phyloP scores from a whole-genome alignment of 2,329 filamentous ascomycete species.

The Stemphylium vesicarium region DNA sequence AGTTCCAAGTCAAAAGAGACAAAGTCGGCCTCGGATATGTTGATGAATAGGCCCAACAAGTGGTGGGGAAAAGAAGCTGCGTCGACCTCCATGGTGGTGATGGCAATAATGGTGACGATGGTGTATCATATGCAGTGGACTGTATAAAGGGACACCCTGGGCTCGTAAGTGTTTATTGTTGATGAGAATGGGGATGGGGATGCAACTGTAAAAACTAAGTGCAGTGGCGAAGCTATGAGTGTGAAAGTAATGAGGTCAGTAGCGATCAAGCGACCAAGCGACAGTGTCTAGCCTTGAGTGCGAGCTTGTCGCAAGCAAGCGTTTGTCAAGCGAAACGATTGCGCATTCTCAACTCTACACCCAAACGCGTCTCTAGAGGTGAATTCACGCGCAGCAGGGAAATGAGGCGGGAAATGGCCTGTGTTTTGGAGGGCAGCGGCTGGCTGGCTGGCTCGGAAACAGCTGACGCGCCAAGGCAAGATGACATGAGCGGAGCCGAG shows the following conservation, averaged over 20 bases:
- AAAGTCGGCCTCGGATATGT: slow-evolving; percentile 65
- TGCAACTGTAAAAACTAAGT: slow-evolving; percentile 3
- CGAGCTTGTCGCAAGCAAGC: slow-evolving; percentile 9
- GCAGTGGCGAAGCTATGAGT: slow-evolving; percentile 7
- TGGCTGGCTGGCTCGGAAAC: slow-evolving; percentile 3
- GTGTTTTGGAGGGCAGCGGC: background rate
- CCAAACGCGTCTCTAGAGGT: too few relatives aligned
- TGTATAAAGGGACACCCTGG: background rate
- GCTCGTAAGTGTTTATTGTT: background rate
- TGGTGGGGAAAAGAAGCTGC: slow-evolving; percentile 56
- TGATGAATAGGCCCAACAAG: slow-evolving; percentile 62
- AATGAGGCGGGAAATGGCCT: slow-evolving; percentile 3
- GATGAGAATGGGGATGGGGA: background rate
- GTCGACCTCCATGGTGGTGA: slow-evolving; percentile 62
- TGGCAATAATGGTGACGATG: background rate
- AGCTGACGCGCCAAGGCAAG: slow-evolving; percentile 23
- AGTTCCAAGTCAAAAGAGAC: slow-evolving; percentile 71
- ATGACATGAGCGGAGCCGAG: slow-evolving; percentile 13
- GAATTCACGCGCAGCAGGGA: slow-evolving; percentile 4
- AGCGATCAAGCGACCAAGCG: slow-evolving; percentile 20
- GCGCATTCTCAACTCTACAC: background rate
- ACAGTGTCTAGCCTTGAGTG: slow-evolving; percentile 12
- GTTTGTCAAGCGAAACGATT: slow-evolving; percentile 13
- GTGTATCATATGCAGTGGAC: slow-evolving; percentile 4
- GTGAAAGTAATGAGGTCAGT: slow-evolving; percentile 25